phyloP scores from a whole-genome alignment of 2,329 filamentous ascomycete species.

The Phaeoacremonium minimum region DNA sequence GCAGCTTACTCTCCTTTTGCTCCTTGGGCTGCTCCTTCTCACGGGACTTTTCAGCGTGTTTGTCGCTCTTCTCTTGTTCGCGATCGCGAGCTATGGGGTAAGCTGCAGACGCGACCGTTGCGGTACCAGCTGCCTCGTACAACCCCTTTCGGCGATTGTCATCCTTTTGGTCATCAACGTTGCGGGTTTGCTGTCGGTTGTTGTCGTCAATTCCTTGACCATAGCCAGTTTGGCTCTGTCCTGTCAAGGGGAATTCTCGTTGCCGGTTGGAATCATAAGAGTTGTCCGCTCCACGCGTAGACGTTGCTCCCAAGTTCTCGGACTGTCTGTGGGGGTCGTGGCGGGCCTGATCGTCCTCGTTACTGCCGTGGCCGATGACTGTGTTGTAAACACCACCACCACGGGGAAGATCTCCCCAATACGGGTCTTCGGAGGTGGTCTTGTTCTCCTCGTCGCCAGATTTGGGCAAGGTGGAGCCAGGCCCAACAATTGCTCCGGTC shows the following conservation, averaged over 20 bases:
- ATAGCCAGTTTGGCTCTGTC: background rate
- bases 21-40: background rate
- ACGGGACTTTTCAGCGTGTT: background rate
- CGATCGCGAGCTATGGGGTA: background rate
- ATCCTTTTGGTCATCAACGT: background rate
- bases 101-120: background rate
- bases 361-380: background rate
- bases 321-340: background rate
- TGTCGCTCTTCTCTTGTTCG: background rate
- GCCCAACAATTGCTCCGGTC: background rate
- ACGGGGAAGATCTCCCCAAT: constrained; percentile 12
- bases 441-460: constrained; percentile 26
- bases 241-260: background rate
- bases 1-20: background rate
- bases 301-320: background rate
- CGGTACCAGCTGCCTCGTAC: background rate
- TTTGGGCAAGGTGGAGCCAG: too few species aligned
- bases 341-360: background rate
- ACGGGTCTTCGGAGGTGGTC: constrained; percentile 20
- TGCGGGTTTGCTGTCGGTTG: background rate
- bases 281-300: background rate
- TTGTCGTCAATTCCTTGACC: too few species aligned
- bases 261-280: background rate
- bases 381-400: background rate
- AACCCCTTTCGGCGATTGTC: background rate